Base-by-base conservation (phyloP, 805 yeast genomes). In the Pichia membranifaciens region DNA sequence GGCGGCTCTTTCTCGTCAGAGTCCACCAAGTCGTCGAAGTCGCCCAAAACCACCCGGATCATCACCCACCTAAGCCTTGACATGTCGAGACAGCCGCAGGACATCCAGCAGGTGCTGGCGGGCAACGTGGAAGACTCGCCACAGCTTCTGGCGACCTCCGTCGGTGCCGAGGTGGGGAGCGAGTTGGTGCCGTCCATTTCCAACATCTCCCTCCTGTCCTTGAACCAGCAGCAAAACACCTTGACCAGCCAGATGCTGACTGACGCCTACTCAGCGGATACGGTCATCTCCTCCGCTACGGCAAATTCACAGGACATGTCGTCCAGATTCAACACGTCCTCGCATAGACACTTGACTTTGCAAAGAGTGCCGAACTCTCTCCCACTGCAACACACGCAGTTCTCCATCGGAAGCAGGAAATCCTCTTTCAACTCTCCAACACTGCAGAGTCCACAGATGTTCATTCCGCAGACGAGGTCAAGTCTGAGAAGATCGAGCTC, bases 101-200 rank as follows among this genome's bases (percentile, higher is more conserved):
- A 25, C 21, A 36, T 25, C 12, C 33, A 7, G 9, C 38, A 20
- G 16, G 21, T 15, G 12, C 18, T 16, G 10, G 22, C 15, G 4
- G 17, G 21, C 4, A 42, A 31, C 17, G 35, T 43, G 2, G 43
- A 38, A 13, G 44, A 35, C 17, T 61, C 70, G 7, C 69, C 70
- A 9, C 58, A 55, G 25, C 55, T 67, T 39, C 52, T 64, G 33
- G 71, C 70, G 2, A 60, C 67, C 1, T 66, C 70, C 0, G 65
- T 63, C 4, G 69, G 68, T 4, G 54, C 52, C 7, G 68, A 61
- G n/a, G 48, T 59, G 21, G 65, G 60, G 6, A 66, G 66, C 1
- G 44, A 57, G 17, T 51, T 67, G 18, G 58, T 67, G 13, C 69
- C 70, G 6, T 62, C 71, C 5, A 57, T 70, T 5, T 64, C 70